Conservation (phyloP, 805 yeast species). For the Candida pseudofarinosa region DNA sequence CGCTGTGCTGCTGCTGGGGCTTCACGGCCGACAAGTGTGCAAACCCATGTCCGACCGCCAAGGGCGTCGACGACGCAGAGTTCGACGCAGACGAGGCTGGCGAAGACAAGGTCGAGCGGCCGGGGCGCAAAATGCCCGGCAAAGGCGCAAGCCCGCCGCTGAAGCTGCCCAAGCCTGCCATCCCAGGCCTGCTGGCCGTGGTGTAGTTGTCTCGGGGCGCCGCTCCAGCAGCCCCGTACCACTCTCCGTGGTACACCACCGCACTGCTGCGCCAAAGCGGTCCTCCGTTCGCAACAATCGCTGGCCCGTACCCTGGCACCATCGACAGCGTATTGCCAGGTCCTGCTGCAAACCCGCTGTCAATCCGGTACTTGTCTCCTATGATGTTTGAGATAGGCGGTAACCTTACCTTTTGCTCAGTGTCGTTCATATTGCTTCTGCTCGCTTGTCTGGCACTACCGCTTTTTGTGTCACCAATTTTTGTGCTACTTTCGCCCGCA, state of each 20-base stretch:
- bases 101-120: not conserved
- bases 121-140: not conserved
- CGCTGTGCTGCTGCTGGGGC: not conserved
- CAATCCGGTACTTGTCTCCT: not conserved
- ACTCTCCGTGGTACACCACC: not conserved
- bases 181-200: not conserved
- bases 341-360: not conserved
- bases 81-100: not conserved
- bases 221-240: not conserved
- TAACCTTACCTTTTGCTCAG: constrained; percentile 23
- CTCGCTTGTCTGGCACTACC: too few species aligned
- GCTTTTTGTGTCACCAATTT: too few species aligned
- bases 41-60: not conserved
- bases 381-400: constrained; percentile 43
- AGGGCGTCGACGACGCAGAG: not conserved
- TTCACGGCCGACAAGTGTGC: not conserved
- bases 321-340: not conserved
- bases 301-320: not conserved
- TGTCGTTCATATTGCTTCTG: constrained; percentile 1
- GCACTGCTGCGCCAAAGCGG: not conserved
- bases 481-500: too few species aligned
- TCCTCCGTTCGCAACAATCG: not conserved
- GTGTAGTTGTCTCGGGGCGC: not conserved
- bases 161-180: not conserved
- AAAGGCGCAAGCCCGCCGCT: not conserved